Conservation (phyloP, 176 grass and related monocot genomes). For the Alopecurus myosuroides region DNA sequence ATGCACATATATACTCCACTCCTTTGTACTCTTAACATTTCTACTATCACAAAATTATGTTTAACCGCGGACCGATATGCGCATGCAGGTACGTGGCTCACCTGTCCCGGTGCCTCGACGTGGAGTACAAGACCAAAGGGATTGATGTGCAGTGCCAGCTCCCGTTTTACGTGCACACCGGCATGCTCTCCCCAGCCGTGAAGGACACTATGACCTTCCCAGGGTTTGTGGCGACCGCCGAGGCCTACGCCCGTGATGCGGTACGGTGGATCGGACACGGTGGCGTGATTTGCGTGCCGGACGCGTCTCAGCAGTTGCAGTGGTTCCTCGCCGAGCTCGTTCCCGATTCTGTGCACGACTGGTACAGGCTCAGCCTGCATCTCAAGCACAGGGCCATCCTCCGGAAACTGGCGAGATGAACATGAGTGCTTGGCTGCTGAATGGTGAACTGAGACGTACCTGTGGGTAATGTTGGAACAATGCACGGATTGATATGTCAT, state of each 20-base stretch:
- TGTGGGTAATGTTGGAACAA: too few species aligned
- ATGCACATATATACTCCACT: too few species aligned
- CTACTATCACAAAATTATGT: too few species aligned
- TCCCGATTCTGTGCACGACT: slow-evolving; percentile 32
- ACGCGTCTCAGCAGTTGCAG: slow-evolving; percentile 39
- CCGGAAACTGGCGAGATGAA: not conserved
- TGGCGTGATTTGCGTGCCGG: slow-evolving; percentile 29
- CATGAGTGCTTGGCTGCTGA: too few species aligned
- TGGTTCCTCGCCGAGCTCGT: slow-evolving; percentile 36
- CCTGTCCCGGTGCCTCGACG: slow-evolving; percentile 27
- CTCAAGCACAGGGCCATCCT: slow-evolving; percentile 24
- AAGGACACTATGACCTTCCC: not conserved
- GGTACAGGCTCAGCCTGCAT: not conserved
- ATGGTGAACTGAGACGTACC: too few species aligned
- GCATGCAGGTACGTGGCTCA: slow-evolving; percentile 23
- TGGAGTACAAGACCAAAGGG: slow-evolving; percentile 41
- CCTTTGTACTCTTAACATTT: too few species aligned
- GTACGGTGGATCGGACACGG: slow-evolving; percentile 39
- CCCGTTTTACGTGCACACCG: slow-evolving; percentile 24
- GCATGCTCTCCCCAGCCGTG: slow-evolving; percentile 28
- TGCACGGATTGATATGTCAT: too few species aligned
- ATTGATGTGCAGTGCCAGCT: slow-evolving; percentile 48
- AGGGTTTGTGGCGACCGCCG: slow-evolving; percentile 29
- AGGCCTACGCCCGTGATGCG: slow-evolving; percentile 35
- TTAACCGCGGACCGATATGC: not conserved